Conservation (phyloP, 345 rosid species). For the Arabis alpina region DNA sequence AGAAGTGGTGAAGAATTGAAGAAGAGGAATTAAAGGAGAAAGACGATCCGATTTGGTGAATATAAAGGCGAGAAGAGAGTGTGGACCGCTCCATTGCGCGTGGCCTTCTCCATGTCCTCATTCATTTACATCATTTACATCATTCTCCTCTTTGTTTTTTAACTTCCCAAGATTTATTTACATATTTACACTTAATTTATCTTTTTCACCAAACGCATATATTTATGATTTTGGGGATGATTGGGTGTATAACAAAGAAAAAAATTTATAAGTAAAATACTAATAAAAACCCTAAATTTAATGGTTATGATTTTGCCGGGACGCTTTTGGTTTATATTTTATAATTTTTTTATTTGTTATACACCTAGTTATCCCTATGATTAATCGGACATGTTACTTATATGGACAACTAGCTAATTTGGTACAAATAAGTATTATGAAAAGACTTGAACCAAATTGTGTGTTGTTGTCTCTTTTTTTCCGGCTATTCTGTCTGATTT, state of each 20-base stretch:
- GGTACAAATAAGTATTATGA: too few relatives aligned
- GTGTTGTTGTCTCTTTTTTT: too few relatives aligned
- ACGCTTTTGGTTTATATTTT: neutral
- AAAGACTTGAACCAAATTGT: too few relatives aligned
- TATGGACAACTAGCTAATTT: too few relatives aligned
- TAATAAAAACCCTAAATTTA: too few relatives aligned
- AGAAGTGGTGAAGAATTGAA: neutral
- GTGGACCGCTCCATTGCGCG: conserved; percentile 89
- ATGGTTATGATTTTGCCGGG: too few relatives aligned
- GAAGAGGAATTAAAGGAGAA: conserved; percentile 24
- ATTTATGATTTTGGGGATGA: too few relatives aligned
- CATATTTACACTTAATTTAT: neutral
- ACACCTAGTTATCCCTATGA: neutral
- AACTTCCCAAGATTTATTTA: neutral
- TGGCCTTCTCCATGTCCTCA: conserved; percentile 67
- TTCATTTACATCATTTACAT: conserved; percentile 52
- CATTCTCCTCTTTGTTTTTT: conserved; percentile 34
- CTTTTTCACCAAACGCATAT: neutral
- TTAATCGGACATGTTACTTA: neutral
- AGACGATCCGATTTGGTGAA: conserved; percentile 25
- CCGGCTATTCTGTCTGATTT: too few relatives aligned
- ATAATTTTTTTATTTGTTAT: too few relatives aligned
- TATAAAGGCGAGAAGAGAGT: conserved; percentile 30
- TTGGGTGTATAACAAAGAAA: too few relatives aligned
- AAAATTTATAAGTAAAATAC: too few relatives aligned